phyloP scores from a whole-genome alignment of 2,329 filamentous ascomycete genomes.

The Colletotrichum navitas region DNA sequence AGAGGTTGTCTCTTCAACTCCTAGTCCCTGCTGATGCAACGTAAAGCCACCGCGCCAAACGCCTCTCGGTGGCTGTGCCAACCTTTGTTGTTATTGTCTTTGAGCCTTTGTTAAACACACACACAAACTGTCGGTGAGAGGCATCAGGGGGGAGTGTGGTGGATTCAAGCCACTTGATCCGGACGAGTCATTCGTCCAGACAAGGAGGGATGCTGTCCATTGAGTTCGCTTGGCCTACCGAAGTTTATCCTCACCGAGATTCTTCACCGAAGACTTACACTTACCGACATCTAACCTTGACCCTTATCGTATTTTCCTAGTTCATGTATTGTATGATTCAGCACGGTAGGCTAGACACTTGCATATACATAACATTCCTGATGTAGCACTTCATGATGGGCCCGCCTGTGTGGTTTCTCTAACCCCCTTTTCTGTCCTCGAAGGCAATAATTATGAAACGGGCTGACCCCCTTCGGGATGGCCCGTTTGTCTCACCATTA shows the following conservation, averaged over 20 bases:
- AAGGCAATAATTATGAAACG: constrained; percentile 17
- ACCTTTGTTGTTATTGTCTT: background rate
- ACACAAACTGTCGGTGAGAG: constrained; percentile 32
- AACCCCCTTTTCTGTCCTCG: background rate
- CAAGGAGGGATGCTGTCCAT: constrained; percentile 3
- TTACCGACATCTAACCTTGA: background rate
- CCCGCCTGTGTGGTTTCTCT: too few relatives aligned
- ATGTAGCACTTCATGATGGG: fast-evolving
- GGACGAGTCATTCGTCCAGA: constrained; percentile 36
- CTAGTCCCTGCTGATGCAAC: background rate
- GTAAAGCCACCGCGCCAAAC: background rate
- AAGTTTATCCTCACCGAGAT: constrained; percentile 8
- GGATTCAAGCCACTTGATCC: constrained; percentile 11
- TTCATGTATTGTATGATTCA: background rate
- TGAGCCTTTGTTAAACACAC: background rate
- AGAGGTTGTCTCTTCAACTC: background rate
- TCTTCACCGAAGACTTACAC: background rate
- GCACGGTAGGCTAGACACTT: too few relatives aligned
- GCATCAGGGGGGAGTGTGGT: background rate
- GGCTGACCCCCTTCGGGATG: background rate
- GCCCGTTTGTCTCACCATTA: background rate
- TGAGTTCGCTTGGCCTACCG: constrained; percentile 19
- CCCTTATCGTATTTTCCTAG: background rate
- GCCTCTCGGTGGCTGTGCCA: background rate
- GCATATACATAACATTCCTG: background rate